These are phyloP conservation scores for Bacidia rubella DNA, from an alignment of 495 filamentous ascomycete species.

Conservation along the genomic window DNA sequence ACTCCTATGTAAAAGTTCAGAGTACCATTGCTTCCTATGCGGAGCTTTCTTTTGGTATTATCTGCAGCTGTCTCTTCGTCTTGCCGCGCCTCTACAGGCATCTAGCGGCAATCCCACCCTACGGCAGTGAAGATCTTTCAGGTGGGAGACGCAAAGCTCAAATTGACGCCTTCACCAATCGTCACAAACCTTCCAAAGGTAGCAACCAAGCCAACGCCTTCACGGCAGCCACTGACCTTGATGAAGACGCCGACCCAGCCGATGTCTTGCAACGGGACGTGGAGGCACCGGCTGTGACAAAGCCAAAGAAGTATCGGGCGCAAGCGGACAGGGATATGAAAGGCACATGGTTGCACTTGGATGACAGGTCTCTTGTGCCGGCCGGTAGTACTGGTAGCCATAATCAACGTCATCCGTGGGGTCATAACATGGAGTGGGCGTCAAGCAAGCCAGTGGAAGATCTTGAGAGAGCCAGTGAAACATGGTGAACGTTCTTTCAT, in stretches of 20 bases:
- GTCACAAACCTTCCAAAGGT: background rate
- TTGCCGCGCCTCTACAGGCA: constrained; percentile 1
- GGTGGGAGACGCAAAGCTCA: background rate
- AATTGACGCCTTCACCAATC: no score
- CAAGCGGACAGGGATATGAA: background rate
- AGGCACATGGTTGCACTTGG: background rate
- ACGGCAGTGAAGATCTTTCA: background rate
- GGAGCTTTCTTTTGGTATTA: constrained; percentile 1
- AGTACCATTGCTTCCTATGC: background rate
- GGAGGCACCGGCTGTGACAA: background rate
- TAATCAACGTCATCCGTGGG: background rate
- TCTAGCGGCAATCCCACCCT: background rate
- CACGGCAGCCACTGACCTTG: background rate
- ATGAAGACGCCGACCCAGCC: background rate
- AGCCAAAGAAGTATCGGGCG: background rate
- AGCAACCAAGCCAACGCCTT: background rate
- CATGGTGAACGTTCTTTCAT: background rate
- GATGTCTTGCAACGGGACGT: background rate
- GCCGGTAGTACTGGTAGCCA: background rate
- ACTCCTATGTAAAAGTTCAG: constrained; percentile 3
- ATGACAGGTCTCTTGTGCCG: background rate
- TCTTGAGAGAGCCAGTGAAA: background rate
- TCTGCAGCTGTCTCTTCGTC: constrained; percentile 5
- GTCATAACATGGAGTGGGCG: background rate
- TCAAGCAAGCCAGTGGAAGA: background rate